Base-by-base conservation (phyloP, 2,329 filamentous ascomycete genomes). In the Colletotrichum noveboracense region DNA sequence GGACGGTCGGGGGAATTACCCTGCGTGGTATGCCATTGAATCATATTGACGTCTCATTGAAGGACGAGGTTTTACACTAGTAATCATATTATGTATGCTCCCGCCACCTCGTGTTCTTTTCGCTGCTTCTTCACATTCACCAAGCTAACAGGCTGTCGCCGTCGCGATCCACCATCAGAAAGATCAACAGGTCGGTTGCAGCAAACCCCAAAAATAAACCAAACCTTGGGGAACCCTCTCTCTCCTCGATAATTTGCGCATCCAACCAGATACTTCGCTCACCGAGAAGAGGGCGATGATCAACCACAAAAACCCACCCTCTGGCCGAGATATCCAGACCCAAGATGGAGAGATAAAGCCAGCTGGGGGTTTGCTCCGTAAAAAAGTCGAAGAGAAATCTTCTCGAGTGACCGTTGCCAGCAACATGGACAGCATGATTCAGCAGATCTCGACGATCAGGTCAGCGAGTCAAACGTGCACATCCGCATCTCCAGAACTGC, bases 401-500 rank as follows among this genome's bases (percentile, higher is more conserved):
- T n/a, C 10, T 52, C 24, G 6, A 10, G 4, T 8, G 61, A 5
- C 24, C 36, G 3, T 48, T 13, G 10, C 0, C n/a, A 48, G 43
- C 43, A 21, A 48, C 43, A 48, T 6, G 43, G 43, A 48, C 43
- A 21, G n/a, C 43, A 66, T 28, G 62, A 52, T 21, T 66, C 62
- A 66, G 38, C 36, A 26, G 36, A 66, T 38, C 36, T 52, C 38
- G 62, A 66, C 65, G 38, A 55, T 66, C 64, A 55, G 38, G 64
- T 66, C 64, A 55, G 7, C 56, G 67, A 62, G 67, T 62, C 67
- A 62, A 62, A 70, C 36, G 67, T 62, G 67, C 67, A 62, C 67
- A 62, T 34, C 56, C 18, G 38, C 38, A 55, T 55, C 28, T 24
- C 26, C 34, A 28, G 43, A 52, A 9, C 52, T 13, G 32, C 4